Evolutionary conservation across 179 eudicot genomes (phyloP).

Genomic region (Beta corolliflora): DNA sequence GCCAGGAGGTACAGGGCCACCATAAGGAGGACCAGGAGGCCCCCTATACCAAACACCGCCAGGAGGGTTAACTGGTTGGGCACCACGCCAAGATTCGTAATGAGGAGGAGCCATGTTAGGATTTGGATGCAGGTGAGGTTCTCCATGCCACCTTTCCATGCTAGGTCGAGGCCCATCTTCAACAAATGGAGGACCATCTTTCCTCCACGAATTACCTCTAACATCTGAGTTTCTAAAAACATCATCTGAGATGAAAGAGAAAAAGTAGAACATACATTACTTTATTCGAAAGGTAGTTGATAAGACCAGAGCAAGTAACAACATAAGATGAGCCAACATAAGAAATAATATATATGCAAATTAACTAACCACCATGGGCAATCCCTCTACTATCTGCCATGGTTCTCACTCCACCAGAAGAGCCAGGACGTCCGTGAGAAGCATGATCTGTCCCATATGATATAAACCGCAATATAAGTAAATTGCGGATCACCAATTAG

Average conservation of each 20-base stretch:
- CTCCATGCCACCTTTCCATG: constrained; percentile 80
- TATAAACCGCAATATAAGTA: constrained; percentile 16
- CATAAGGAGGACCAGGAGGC: constrained; percentile 76
- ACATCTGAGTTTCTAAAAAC: constrained; percentile 36
- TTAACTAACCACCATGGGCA: constrained; percentile 48
- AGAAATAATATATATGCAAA: constrained; percentile 12
- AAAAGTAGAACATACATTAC: not conserved
- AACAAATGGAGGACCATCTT: constrained; percentile 48
- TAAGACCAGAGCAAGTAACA: not conserved
- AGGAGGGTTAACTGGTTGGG: constrained; percentile 63
- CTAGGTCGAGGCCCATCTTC: constrained; percentile 58
- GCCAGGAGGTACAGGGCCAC: constrained; percentile 66
- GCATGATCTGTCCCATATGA: constrained; percentile 42
- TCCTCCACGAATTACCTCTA: constrained; percentile 56
- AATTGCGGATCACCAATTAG: not conserved
- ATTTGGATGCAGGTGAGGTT: constrained; percentile 59
- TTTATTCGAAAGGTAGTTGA: not conserved
- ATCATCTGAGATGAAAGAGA: constrained; percentile 35
- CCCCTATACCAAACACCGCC: constrained; percentile 87
- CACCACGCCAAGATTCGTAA: constrained; percentile 88
- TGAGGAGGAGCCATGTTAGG: constrained; percentile 68
- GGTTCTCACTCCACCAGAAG: constrained; percentile 50
- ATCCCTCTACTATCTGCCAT: constrained; percentile 40
- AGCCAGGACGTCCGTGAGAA: constrained; percentile 57
- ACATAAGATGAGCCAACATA: not conserved